phyloP scores from a whole-genome alignment of 768 basidiomycete species.

The Cubamyces lactineus region DNA sequence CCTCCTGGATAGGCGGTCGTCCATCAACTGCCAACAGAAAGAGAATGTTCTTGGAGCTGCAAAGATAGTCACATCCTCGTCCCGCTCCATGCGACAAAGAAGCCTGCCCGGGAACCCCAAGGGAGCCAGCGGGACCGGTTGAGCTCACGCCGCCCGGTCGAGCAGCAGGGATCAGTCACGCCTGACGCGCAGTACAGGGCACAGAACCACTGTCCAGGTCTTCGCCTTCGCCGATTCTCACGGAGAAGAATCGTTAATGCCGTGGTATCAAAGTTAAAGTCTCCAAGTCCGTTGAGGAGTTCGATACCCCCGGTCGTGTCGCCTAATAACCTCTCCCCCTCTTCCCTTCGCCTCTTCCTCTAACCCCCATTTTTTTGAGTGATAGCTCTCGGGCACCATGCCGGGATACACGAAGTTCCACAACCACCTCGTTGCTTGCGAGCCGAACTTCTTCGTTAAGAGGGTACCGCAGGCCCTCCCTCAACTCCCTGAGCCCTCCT shows the following conservation, averaged over 20 bases:
- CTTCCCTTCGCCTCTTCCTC: conserved; percentile 5
- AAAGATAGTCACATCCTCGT: background rate
- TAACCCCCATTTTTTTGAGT: conserved; percentile 3
- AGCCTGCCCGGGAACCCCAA: background rate
- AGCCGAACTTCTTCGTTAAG: conserved; percentile 16
- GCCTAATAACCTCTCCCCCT: conserved; percentile 13
- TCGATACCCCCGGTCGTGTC: conserved; percentile 18
- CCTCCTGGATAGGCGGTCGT: no score
- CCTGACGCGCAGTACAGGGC: conserved; percentile 14
- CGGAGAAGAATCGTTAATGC: no score
- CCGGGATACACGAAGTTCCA: conserved; percentile 21
- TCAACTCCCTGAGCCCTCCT: background rate
- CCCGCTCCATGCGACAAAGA: conserved; percentile 1
- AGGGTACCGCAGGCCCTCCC: conserved; percentile 4
- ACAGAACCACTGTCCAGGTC: conserved; percentile 18
- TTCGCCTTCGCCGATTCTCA: no score
- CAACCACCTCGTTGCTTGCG: conserved; percentile 9
- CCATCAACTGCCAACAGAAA: no score
- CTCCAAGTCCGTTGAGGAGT: background rate
- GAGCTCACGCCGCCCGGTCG: conserved; percentile 15
- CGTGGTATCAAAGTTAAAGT: no score
- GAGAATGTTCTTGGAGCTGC: no score
- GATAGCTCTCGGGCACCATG: conserved; percentile 2
- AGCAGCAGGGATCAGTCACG: conserved; percentile 19
- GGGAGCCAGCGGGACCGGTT: conserved; percentile 1